A percentile compares a stretch with the other conserved stretches of the same genome.
These are phyloP conservation scores for Xylaria sp. DNA, from an alignment of 2,329 filamentous ascomycete species.

Conservation along the genomic window DNA sequence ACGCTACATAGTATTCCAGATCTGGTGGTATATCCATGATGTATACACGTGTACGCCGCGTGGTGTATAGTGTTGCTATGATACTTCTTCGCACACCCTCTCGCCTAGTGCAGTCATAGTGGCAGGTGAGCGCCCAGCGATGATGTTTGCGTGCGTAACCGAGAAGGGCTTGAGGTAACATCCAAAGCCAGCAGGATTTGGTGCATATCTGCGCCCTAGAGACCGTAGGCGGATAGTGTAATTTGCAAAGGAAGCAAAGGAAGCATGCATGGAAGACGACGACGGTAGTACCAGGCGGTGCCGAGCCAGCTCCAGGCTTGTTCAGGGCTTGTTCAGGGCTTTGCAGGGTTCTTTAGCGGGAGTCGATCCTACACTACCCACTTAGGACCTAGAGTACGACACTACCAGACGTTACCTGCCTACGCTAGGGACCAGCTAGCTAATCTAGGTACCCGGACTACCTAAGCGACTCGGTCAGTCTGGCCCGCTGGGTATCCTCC, in stretches of 20 bases:
- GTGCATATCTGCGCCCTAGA: constrained; percentile 2
- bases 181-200: constrained; percentile 1
- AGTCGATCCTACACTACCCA: constrained; percentile 9
- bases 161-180: constrained; percentile 8
- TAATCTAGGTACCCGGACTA: background rate
- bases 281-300: constrained; percentile 18
- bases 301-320: constrained; percentile 24
- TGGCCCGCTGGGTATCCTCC: background rate
- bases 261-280: constrained; percentile 33
- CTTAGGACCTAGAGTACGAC: background rate
- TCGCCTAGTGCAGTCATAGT: background rate
- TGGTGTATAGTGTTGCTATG: background rate
- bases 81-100: background rate
- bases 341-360: constrained; percentile 5
- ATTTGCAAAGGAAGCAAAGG: constrained; percentile 26
- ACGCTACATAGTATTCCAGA: too few relatives aligned
- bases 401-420: constrained; percentile 7
- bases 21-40: background rate
- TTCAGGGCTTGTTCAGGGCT: constrained; percentile 6
- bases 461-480: background rate
- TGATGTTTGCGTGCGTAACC: constrained; percentile 13
- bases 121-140: background rate
- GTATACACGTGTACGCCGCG: background rate
- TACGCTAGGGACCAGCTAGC: background rate
- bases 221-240: background rate